Evolutionary conservation across 257 asterid species (phyloP), one percentile per base, ranked within the genome.

Genomic region (Nicotiana undulata): DNA sequence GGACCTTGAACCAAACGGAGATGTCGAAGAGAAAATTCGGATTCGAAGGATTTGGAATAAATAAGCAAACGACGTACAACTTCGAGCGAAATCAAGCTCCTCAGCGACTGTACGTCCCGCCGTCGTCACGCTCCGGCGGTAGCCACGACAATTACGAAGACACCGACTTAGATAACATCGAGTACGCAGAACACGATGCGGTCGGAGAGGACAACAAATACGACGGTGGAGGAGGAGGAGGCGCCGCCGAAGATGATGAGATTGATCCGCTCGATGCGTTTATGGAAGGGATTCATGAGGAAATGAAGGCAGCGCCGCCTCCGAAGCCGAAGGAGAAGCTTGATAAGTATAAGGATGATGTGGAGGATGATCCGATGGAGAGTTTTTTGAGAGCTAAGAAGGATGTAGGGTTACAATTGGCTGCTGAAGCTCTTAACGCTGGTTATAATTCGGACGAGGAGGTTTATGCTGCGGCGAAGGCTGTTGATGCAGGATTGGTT

Each of bases 381-480:
- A 93, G 92, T 80, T 95, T 90, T 82, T 75, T 92, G 87, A 89
- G 74, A 79, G 94, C 97, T 29, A 95, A 95, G 93, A 95, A 92
- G 90, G 99, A 95, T 88, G 83, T 93, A 65, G 98, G 96, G 28
- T 87, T 95, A 86, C 97, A 94, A 79, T 86, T 93, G 89, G 99
- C 99, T 75, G 93, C 99, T 13, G 99, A 95, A 16, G 99, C 93
- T 79, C 86, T 95, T 80, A 91, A 90, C 80, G 99, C 99, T 2
- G 99, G 99, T 9, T 95, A 93, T 82, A 92, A 95, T 89, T 95
- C 99, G 4, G 99, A 95, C 1, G 99, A 95, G 86, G 99, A 95
- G 91, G 99, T 95, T 84, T 95, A 95, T 84, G 99, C 99, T 16
- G 98, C 97, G 8, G 99, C 99, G 0, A 95, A 95, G 90, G 99